Conservation (phyloP, 129 eudicot genomes). For the Sambucus nigra region DNA sequence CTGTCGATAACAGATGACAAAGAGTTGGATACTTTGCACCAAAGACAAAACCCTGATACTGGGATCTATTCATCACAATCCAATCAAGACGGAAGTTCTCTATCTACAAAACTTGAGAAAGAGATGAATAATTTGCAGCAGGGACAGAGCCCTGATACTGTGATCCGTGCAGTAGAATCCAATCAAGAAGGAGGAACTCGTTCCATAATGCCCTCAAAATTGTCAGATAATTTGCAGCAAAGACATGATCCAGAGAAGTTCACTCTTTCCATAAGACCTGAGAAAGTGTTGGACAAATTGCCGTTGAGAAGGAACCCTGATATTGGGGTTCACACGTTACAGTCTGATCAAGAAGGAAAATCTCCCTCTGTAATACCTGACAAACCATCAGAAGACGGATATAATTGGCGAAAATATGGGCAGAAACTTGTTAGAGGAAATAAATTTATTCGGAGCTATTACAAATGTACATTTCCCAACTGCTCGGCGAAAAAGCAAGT, state of each 20-base stretch:
- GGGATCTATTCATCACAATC: constrained; percentile 16
- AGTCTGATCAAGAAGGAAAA: constrained; percentile 38
- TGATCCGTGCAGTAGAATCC: constrained; percentile 18
- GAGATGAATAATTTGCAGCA: constrained; percentile 20
- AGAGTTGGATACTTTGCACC: constrained; percentile 13
- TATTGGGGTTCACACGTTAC: constrained; percentile 21
- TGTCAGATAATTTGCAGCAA: constrained; percentile 22
- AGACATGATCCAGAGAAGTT: constrained; percentile 14
- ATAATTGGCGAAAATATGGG: constrained; percentile 90
- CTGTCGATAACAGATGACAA: constrained; percentile 6
- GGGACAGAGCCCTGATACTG: constrained; percentile 15
- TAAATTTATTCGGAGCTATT: constrained; percentile 72
- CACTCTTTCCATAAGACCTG: constrained; percentile 21
- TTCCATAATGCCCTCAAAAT: constrained; percentile 3
- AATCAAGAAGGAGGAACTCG: constrained; percentile 6
- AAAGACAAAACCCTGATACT: constrained; percentile 9
- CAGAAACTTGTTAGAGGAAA: constrained; percentile 79
- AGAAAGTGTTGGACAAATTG: constrained; percentile 53
- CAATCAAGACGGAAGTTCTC: constrained; percentile 27
- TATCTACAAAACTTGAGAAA: constrained; percentile 25
- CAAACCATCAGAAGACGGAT: constrained; percentile 71
- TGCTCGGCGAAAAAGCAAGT: constrained; percentile 84
- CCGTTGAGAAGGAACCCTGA: constrained; percentile 61
- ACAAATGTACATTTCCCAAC: constrained; percentile 62
- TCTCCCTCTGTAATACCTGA: constrained; percentile 45